Evolutionary conservation across 169 alveolate species (phyloP).

Genomic region (Pseudocohnilembus persalinus): DNA sequence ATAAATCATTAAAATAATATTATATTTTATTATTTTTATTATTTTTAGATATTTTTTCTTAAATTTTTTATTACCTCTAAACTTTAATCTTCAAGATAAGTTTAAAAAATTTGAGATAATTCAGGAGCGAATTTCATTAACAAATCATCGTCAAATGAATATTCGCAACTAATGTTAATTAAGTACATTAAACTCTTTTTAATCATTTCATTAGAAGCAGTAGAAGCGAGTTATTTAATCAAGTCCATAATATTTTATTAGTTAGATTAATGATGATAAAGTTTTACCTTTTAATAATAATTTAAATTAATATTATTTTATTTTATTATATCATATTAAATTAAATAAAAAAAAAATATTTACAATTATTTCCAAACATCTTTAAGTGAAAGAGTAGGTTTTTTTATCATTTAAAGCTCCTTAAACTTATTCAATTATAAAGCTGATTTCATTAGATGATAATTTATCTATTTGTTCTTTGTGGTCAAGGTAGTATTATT

Average conservation of each 20-base stretch:
- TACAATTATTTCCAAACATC: background rate
- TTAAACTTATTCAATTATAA: background rate
- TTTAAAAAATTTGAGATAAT: conserved; percentile 29
- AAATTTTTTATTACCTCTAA: background rate
- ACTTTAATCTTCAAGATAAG: conserved; percentile 24
- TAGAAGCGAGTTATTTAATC: background rate
- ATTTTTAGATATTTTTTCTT: background rate
- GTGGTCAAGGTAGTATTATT: conserved; percentile 12
- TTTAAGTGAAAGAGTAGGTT: background rate
- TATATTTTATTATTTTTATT: background rate
- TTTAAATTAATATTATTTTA: background rate
- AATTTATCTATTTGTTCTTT: background rate
- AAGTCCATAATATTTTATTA: background rate
- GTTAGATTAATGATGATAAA: background rate
- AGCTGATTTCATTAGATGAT: no score
- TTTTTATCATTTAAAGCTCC: no score
- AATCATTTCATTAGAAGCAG: background rate
- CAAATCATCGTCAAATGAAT: conserved; percentile 36
- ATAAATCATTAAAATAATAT: no score
- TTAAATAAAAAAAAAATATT: no score
- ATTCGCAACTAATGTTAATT: conserved; percentile 45
- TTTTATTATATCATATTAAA: background rate
- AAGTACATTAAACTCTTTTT: conserved; percentile 32
- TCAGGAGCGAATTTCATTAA: conserved; percentile 27
- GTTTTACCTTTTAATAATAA: conserved; percentile 5